Percentiles rank a stretch among this genome's conserved stretches.
phyloP scores from a whole-genome alignment of 768 basidiomycete genomes.

The Lactarius vividus region DNA sequence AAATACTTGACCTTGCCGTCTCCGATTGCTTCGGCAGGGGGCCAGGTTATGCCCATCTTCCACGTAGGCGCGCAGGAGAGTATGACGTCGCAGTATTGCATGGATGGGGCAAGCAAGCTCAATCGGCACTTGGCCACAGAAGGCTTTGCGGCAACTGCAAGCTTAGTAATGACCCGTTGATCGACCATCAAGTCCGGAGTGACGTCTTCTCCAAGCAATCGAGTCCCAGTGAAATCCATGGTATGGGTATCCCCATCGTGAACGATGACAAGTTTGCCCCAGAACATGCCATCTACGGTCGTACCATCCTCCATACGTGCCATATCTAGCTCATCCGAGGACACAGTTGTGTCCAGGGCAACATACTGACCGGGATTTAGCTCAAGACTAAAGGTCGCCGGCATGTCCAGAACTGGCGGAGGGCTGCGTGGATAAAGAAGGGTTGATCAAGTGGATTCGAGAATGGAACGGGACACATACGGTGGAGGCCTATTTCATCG shows the following conservation, averaged over 20 bases:
- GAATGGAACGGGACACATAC: conserved; percentile 36
- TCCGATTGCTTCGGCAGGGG: conserved; percentile 61
- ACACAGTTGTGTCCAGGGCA: conserved; percentile 73
- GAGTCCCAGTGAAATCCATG: conserved; percentile 82
- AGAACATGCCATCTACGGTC: conserved; percentile 79
- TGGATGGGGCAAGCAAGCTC: conserved; percentile 65
- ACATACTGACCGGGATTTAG: conserved; percentile 75
- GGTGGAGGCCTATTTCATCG: conserved; percentile 45
- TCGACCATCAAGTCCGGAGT: conserved; percentile 72
- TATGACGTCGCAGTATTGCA: conserved; percentile 79
- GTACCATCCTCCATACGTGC: conserved; percentile 89
- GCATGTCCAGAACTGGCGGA: conserved; percentile 83
- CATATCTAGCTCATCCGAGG: conserved; percentile 84
- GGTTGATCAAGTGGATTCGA: background rate
- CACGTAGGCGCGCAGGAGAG: conserved; percentile 69
- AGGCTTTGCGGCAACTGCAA: conserved; percentile 72
- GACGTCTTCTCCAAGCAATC: conserved; percentile 60
- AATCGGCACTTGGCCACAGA: conserved; percentile 74
- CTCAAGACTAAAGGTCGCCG: conserved; percentile 80
- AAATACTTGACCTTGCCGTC: conserved; percentile 82
- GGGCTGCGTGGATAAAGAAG: conserved; percentile 36
- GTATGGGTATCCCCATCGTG: conserved; percentile 74
- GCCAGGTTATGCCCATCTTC: conserved; percentile 76
- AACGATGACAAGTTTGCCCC: conserved; percentile 83
- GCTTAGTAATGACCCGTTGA: conserved; percentile 70